Base-by-base conservation (phyloP, 2,329 filamentous ascomycete genomes). In the Penicillium paneum region DNA sequence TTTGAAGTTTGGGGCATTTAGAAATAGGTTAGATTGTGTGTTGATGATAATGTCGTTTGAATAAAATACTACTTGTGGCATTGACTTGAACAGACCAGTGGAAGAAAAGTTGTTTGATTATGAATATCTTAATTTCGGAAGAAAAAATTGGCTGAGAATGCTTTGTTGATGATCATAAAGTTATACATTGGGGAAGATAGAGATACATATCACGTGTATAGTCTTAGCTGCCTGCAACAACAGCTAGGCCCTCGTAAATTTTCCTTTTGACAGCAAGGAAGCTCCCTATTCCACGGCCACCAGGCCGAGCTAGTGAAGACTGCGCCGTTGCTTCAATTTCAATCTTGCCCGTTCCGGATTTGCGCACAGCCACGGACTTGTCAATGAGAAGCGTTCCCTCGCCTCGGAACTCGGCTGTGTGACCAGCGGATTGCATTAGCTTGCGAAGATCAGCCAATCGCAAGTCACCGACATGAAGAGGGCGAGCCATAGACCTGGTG, bases 311-410 rank as follows among this genome's bases (percentile, higher is more conserved):
- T 11, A 71, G 67, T 17, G 74, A 72, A 29, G 78, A 77, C 54
- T 85, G 72, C 0, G 85, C 88, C 5, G 88, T 84, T 55, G 87
- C 88, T 75, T 96, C 93, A 17, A 96, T 85, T 74, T 95, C 93
- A 66, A 97, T 91, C 63, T 83, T 86, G 0, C 92, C 92, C n/a
- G 88, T 88, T 1, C 85, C 87, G 43, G 88, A 90, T 79, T 99
- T 97, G 56, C 90, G 81, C 42, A 99, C 91, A 4, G 91, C 89
- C 7, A 97, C 92, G 10, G 84, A 83, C 1, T 90, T 89, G 69
- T 97, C 93, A 52, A 99, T 87, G 10, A 99, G 82, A 54, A 99
- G 78, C 8, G 89, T 95, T 58, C 94, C 94, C 73, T 97, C 93
- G 46, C 94, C 94, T 46, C 91, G 83, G 73, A 97, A 97, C 72